A percentile compares a stretch with the other conserved stretches of the same genome.
Conservation (phyloP, 768 basidiomycete species). For the Xerocomellus amylosporus region DNA sequence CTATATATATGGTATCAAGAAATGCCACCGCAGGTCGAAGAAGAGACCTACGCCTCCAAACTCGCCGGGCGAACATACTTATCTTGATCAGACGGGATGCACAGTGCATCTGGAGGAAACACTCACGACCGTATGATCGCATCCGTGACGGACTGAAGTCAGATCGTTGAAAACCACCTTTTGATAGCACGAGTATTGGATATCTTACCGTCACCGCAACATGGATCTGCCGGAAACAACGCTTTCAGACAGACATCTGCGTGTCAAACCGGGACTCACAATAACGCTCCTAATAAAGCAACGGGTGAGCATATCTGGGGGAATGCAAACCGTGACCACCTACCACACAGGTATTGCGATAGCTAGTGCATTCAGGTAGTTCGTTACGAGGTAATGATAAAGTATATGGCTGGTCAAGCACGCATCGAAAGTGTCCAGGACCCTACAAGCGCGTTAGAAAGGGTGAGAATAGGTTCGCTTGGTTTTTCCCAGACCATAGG, state of each 20-base stretch:
- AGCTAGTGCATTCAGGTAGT: slow-evolving; percentile 47
- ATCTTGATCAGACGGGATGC: not conserved
- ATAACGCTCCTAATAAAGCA: slow-evolving; percentile 45
- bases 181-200: not conserved
- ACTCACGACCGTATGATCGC: slow-evolving; percentile 44
- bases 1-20: slow-evolving; percentile 31
- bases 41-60: slow-evolving; percentile 45
- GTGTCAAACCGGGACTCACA: slow-evolving; percentile 34
- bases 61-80: slow-evolving; percentile 47
- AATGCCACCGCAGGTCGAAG: not conserved
- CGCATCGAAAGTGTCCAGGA: slow-evolving; percentile 54
- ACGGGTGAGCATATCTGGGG: not conserved
- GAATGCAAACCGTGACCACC: not conserved
- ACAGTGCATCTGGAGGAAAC: not conserved
- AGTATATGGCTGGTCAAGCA: slow-evolving; percentile 50
- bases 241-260: not conserved
- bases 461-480: too few relatives aligned
- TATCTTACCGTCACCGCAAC: slow-evolving; percentile 49
- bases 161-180: not conserved
- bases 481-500: slow-evolving; percentile 13
- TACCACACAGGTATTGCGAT: slow-evolving; percentile 46
- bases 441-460: slow-evolving; percentile 15
- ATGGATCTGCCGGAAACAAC: slow-evolving; percentile 40
- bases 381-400: slow-evolving; percentile 56
- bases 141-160: slow-evolving; percentile 43